Evolutionary conservation across 2,329 filamentous ascomycete genomes (phyloP), one percentile per base, ranked within the genome.

Genomic region (Xylariaceae sp.): DNA sequence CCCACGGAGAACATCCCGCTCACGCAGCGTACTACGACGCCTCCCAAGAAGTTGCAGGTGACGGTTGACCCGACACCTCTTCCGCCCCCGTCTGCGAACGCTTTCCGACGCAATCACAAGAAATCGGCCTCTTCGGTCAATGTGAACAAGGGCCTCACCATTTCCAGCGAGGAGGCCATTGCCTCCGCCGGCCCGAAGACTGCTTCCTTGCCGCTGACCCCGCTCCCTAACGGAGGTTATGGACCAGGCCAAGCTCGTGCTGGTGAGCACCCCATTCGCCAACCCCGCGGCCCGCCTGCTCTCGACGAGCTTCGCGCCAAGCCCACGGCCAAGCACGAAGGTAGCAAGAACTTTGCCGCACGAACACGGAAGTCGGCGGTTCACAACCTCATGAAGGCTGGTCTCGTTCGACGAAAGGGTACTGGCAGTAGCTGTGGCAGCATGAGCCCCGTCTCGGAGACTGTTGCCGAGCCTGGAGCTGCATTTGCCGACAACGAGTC

Each of bases 291-390:
- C 4, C 94, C 94, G 23, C 94, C 94, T 11, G 86, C 90, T 11
- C 82, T 97, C 54, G 94, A 99, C 66, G 94, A 99, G 77, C 85
- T 99, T 61, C 85, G 88, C 70, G 83, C 88, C 17, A 94, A 92
- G 76, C 94, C 94, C 1, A 97, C 93, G 7, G 87, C 90, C 66
- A 96, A 92, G 77, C 85, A 93, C 64, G 93, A 97, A 74, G 94
- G 93, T 23, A 97, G 93, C 85, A 88, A 97, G 84, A 99, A 99
- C 79, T 99, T 99, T 76, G 89, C 89, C 9, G 87, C 92, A 58
- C 92, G 94, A 62, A 92, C 95, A 70, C 91, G 94, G 61, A 91
- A 93, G 65, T 92, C 89, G 68, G 94, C 94, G 30, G 87, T 99
- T 50, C 87, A 92, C 78, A 97, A 92, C 72, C 83, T 99, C 53